These are phyloP conservation scores for Viola pubescens DNA, from an alignment of 441 rosid genomes.

Conservation along the genomic window DNA sequence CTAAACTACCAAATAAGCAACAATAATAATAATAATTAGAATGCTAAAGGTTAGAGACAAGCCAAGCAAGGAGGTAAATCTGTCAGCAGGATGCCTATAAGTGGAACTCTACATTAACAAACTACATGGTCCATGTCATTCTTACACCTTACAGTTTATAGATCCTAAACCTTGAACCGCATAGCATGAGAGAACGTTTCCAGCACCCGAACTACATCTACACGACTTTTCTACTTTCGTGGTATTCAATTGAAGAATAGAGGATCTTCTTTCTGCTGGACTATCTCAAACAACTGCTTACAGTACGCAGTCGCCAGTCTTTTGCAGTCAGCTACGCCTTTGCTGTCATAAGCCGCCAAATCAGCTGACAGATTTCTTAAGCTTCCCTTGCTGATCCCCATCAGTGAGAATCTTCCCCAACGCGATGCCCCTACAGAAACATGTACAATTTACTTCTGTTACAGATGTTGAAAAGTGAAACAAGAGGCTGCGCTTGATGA, in stretches of 20 bases:
- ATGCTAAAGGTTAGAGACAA: background rate
- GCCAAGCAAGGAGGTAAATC: background rate
- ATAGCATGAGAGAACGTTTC: too few species aligned
- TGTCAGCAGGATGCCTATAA: background rate
- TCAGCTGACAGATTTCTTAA: conserved; percentile 26
- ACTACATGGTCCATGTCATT: background rate
- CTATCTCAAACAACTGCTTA: conserved; percentile 29
- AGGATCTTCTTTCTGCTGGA: conserved; percentile 20
- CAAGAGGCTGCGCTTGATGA: background rate
- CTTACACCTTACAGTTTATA: background rate
- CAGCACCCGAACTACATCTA: background rate
- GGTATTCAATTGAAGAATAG: conserved; percentile 8
- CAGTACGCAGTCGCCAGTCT: conserved; percentile 14
- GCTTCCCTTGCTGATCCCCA: conserved; percentile 25
- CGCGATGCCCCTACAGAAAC: conserved; percentile 13
- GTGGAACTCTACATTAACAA: background rate
- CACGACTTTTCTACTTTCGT: background rate
- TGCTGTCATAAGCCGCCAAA: conserved; percentile 14
- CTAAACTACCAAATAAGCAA: too few species aligned
- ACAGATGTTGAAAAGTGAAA: background rate
- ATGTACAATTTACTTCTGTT: background rate
- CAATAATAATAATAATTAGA: too few species aligned
- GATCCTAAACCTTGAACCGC: background rate
- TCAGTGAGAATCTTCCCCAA: conserved; percentile 26
- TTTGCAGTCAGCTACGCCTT: conserved; percentile 25